A percentile compares a stretch with the other conserved stretches of the same genome.
Conservation (phyloP, 257 asterid genomes). For the Scutellaria minor region DNA sequence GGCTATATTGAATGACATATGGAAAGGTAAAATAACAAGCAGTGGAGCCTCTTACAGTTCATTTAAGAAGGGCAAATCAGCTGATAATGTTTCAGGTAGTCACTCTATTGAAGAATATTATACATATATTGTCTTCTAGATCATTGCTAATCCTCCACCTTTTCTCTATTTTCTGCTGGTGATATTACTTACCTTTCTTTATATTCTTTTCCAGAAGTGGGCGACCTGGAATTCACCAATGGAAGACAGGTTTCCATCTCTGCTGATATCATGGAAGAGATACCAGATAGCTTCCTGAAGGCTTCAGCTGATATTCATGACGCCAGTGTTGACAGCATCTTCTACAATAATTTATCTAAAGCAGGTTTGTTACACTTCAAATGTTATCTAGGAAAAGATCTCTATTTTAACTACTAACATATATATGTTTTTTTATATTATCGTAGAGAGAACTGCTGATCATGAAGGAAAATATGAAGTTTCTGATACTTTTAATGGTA, state of each 20-base stretch:
- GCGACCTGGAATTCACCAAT: conserved; percentile 49
- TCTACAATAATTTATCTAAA: conserved; percentile 37
- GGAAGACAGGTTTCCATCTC: conserved; percentile 47
- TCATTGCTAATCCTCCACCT: not conserved
- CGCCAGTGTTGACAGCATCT: conserved; percentile 43
- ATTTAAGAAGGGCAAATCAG: conserved; percentile 57
- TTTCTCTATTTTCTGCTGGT: conserved; percentile 14
- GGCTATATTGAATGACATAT: conserved; percentile 72
- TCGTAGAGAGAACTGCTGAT: conserved; percentile 46
- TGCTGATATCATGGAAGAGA: conserved; percentile 46
- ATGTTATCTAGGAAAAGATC: conserved; percentile 18
- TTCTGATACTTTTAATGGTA: conserved; percentile 46
- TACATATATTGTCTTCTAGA: not conserved
- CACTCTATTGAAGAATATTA: not conserved
- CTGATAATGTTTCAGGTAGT: conserved; percentile 68
- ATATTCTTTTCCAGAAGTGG: conserved; percentile 40
- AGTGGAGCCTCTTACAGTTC: conserved; percentile 70
- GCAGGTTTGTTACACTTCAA: conserved; percentile 36
- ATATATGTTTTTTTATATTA: not conserved
- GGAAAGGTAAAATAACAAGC: conserved; percentile 71
- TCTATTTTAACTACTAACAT: conserved; percentile 30
- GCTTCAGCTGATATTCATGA: conserved; percentile 40
- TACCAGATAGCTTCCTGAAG: conserved; percentile 42
- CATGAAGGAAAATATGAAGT: conserved; percentile 41
- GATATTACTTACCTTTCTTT: conserved; percentile 12